Conservation (phyloP, 164 flowering plant genomes). For the Vitis labrusca region DNA sequence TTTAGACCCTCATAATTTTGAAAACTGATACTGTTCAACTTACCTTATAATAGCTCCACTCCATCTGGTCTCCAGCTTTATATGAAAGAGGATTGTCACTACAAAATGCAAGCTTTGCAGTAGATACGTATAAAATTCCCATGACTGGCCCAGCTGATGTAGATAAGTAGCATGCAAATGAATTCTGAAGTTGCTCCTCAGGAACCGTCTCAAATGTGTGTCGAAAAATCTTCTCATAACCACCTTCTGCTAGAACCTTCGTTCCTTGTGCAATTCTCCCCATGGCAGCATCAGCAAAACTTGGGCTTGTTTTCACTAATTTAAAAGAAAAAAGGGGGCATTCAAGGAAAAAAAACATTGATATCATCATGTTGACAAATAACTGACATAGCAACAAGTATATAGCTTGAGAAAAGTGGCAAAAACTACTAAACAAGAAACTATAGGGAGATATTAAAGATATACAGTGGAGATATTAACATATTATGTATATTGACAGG, state of each 20-base stretch:
- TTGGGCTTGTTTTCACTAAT: constrained; percentile 78
- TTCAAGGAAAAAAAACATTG: too few relatives aligned
- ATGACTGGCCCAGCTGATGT: constrained; percentile 88
- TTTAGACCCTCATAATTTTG: neutral
- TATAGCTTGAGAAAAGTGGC: too few relatives aligned
- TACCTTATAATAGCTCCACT: constrained; percentile 85
- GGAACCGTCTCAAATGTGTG: constrained; percentile 72
- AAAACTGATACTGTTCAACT: neutral
- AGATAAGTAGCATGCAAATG: constrained; percentile 77
- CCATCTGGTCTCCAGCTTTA: constrained; percentile 52
- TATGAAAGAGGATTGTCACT: constrained; percentile 85
- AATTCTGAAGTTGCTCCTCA: constrained; percentile 65
- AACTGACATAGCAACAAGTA: too few relatives aligned
- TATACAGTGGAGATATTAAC: too few relatives aligned
- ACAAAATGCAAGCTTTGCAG: constrained; percentile 76
- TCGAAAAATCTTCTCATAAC: constrained; percentile 76
- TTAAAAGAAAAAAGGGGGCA: neutral
- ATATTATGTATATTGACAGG: too few relatives aligned
- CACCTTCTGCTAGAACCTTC: constrained; percentile 83
- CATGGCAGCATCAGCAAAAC: constrained; percentile 83
- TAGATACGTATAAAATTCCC: constrained; percentile 74
- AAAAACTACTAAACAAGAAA: too few relatives aligned
- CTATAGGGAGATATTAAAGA: too few relatives aligned
- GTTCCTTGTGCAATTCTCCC: constrained; percentile 88
- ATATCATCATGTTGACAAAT: too few relatives aligned